phyloP scores from a whole-genome alignment of 164 flowering plant genomes.

The Akebia trifoliata region DNA sequence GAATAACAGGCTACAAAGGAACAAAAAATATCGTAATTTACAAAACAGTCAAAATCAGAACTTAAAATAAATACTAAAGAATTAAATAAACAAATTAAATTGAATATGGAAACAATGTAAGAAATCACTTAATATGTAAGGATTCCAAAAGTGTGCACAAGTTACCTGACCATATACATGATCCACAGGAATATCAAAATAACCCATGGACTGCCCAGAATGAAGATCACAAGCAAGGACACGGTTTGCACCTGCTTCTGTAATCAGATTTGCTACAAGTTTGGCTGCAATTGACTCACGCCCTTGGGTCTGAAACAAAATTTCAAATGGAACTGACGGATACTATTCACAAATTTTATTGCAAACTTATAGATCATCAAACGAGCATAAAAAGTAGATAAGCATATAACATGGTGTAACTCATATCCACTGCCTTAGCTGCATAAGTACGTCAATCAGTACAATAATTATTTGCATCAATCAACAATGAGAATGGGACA shows the following conservation, averaged over 20 bases:
- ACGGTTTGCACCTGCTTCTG: conserved; percentile 97
- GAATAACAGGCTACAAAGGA: conserved; percentile 72
- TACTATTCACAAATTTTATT: not conserved
- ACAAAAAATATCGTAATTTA: conserved; percentile 9
- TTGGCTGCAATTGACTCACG: conserved; percentile 99
- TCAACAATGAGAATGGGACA: not conserved
- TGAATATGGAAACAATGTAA: not conserved
- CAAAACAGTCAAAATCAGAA: conserved; percentile 4
- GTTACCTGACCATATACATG: conserved; percentile 92
- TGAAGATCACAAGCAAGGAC: conserved; percentile 99
- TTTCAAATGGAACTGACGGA: not conserved
- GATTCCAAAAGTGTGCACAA: not conserved
- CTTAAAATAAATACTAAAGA: conserved; percentile 1
- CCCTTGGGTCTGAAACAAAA: conserved; percentile 78
- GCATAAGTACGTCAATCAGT: no score
- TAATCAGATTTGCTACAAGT: conserved; percentile 90
- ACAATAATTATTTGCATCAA: not conserved
- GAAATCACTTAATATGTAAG: not conserved
- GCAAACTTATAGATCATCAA: not conserved
- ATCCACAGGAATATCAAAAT: conserved; percentile 98
- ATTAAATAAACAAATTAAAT: not conserved
- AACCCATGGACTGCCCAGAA: conserved; percentile 99
- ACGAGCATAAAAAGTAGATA: not conserved
- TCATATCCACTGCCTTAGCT: not conserved
- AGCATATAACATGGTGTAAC: not conserved